Base-by-base conservation (phyloP, 805 yeast species). In the Saccharomycopsis fodiens region DNA sequence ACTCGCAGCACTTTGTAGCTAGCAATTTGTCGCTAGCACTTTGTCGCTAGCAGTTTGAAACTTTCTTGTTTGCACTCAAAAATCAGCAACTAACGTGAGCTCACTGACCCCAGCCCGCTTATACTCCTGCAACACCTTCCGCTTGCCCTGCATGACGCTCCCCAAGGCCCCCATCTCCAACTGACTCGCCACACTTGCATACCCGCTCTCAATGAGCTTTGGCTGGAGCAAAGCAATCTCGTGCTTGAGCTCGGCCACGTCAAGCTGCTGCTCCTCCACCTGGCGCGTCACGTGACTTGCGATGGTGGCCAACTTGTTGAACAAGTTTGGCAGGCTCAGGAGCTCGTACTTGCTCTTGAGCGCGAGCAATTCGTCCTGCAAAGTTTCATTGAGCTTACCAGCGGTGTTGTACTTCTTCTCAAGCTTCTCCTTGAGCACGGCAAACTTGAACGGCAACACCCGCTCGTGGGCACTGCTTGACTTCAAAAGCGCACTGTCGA, bases 291-390 rank as follows among this genome's bases (percentile, higher is more conserved):
- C 5, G 19, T 6, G 17, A 10, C 5, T 10, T 10, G 15, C 15
- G 15, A 32, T 32, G 19, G 5, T 32, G 15, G 36, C 12, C 5
- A 32, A 10, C 36, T 32, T 32, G 5, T 5, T 6, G 36, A 32
- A 32, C 20, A 19, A 32, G 20, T 32, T 32, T 10, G 8, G 20
- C 8, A 32, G 12, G 36, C 12, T 32, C 7, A 15, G 15, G 4
- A 40, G 15, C 34, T 44, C 39, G 29, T 45, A 40, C 19, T 35
- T 45, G 5, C 44, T 35, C 21, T 45, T 45, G n/a, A 45, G n/a
- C 5, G 27, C 13, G 4, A 41, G 16, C 23, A 45, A 20, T 23
- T 30, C 30, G 20, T 17, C 30, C 40, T 45, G 36, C 17, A 35
- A 17, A 16, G 40, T 40, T n/a, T 34, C 29, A 12, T 27, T 34